Evolutionary conservation across 1,284 basidiomycete species (phyloP), one percentile per base, ranked within the genome.

Genomic region (Ganoderma multipileum): DNA sequence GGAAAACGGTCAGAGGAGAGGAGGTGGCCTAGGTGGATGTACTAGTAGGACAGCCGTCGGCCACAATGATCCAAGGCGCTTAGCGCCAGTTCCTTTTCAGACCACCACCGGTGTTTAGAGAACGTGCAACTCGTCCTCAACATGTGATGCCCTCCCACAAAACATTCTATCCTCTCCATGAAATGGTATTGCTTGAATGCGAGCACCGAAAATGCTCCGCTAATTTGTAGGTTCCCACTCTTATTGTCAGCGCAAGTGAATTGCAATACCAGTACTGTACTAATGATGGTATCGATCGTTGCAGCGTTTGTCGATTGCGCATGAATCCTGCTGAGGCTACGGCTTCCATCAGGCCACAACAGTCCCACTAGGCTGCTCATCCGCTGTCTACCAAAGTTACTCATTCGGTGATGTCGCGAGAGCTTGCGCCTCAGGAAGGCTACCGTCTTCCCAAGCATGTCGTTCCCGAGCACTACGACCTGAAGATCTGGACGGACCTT

Each of bases 401-500:
- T 11, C 11, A 52, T 52, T 44, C 9, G n/a, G 14, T 23, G 2
- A 63, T 63, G 62, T 5, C 52, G 7, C 38, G 55, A 38, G 52
- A 12, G 16, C 26, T 52, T 41, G n/a, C 26, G 26, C 18, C 55
- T 6, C 54, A 44, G 39, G 28, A 61, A n/a, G 61, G 88, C 69
- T 94, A 91, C 79, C 90, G 95, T 73, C 87, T 97, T 60, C 95
- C 95, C 8, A 86, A 85, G 9, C 83, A 90, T 73, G 90, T 95
- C 65, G 87, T 85, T 72, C 92, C 95, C 12, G 55, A 58, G 28
- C 95, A 97, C 80, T 98, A 98, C 81, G 93, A 92, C 74, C 80
- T 98, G 59, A 91, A 89, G 59, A 83, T 97, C 80, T 91, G 87
- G 78, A 97, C 96, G 3, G 93, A 97, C 80, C 86, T 98, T 59